Evolutionary conservation across 306 rosid genomes (phyloP).

Genomic region (Mimosa bimucronata): DNA sequence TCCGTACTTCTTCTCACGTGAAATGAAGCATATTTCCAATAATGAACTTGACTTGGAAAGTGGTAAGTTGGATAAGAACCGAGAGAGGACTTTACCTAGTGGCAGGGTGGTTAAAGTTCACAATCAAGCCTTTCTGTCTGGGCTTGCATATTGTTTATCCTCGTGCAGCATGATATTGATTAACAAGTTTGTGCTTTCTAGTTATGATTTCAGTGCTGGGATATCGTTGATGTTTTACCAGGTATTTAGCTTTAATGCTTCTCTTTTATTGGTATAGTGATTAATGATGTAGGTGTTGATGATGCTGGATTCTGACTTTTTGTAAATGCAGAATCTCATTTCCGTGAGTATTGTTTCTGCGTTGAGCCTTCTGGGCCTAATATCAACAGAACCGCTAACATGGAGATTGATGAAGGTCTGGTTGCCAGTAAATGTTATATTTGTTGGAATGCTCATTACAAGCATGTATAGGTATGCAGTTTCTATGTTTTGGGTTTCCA

Average conservation of each 20-base stretch:
- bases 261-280: background rate
- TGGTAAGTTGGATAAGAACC: slow-evolving; percentile 65
- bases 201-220: slow-evolving; percentile 89
- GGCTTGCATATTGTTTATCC: slow-evolving; percentile 87
- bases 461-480: slow-evolving; percentile 92
- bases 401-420: slow-evolving; percentile 95
- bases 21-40: slow-evolving; percentile 67
- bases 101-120: slow-evolving; percentile 56
- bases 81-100: slow-evolving; percentile 51
- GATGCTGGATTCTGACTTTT: slow-evolving; percentile 29
- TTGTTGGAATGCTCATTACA: slow-evolving; percentile 96
- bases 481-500: slow-evolving; percentile 24
- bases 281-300: slow-evolving; percentile 35
- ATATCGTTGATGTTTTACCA: slow-evolving; percentile 92
- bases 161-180: slow-evolving; percentile 95
- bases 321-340: slow-evolving; percentile 82
- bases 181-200: slow-evolving; percentile 92
- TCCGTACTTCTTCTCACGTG: background rate
- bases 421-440: slow-evolving; percentile 92
- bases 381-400: slow-evolving; percentile 88
- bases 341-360: slow-evolving; percentile 78
- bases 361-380: slow-evolving; percentile 72
- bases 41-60: slow-evolving; percentile 72
- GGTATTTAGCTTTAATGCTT: slow-evolving; percentile 50
- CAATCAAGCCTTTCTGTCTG: slow-evolving; percentile 89